Conservation (phyloP, 2,329 filamentous ascomycete genomes). For the Epichloe sibirici region DNA sequence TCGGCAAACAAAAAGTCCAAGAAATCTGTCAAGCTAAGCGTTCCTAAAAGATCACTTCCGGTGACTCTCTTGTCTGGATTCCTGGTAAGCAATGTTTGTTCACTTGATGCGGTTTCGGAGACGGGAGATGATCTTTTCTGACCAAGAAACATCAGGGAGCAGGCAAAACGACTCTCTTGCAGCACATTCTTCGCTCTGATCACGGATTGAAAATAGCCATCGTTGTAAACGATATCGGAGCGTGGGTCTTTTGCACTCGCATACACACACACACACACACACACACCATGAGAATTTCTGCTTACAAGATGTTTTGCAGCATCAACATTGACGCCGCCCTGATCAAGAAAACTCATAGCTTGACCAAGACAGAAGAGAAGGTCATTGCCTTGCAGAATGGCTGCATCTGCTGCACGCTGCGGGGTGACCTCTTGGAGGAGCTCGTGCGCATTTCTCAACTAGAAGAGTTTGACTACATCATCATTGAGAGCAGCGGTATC, state of each 20-base stretch:
- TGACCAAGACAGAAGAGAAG: conserved; percentile 49
- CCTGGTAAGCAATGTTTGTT: conserved; percentile 11
- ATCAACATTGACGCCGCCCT: conserved; percentile 55
- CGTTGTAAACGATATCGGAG: conserved; percentile 62
- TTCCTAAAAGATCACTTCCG: conserved; percentile 15
- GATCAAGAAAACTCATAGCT: conserved; percentile 41
- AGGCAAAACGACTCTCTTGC: conserved; percentile 59
- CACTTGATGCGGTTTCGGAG: not conserved
- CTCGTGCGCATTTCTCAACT: conserved; percentile 50
- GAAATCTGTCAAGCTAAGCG: not conserved
- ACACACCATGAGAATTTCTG: rapidly evolving
- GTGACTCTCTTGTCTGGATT: conserved; percentile 25
- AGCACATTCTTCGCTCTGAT: conserved; percentile 54
- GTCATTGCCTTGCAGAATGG: conserved; percentile 59
- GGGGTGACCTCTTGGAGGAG: conserved; percentile 59
- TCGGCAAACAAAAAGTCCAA: conserved; percentile 1
- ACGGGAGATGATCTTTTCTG: not conserved
- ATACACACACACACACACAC: rapidly evolving
- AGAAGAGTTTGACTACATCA: conserved; percentile 55
- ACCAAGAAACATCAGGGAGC: conserved; percentile 36
- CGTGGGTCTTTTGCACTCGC: conserved; percentile 22
- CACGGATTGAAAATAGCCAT: conserved; percentile 59
- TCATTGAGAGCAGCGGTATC: conserved; percentile 61
- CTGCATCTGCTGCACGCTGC: conserved; percentile 65
- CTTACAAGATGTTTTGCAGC: conserved; percentile 17